Evolutionary conservation across 108 stramenopile genomes (phyloP).

Genomic region (Seminavis robusta): DNA sequence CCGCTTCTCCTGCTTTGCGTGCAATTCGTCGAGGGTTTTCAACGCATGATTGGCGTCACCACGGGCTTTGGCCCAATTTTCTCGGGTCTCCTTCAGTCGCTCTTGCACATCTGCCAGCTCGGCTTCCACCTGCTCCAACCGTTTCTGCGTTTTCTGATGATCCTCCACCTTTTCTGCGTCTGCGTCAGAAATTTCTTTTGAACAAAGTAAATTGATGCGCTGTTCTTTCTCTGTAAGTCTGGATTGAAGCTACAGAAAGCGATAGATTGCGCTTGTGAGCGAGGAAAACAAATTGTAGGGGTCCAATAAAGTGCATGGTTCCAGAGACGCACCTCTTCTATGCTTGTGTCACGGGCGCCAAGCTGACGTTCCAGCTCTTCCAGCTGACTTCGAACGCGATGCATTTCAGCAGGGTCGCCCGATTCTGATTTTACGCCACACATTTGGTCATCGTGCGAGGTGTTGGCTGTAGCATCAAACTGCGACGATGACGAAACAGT

Average conservation of each 20-base stretch:
- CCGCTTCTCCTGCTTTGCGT: constrained; percentile 59
- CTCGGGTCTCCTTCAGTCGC: constrained; percentile 28
- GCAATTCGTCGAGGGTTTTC: constrained; percentile 63
- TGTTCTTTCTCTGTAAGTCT: constrained; percentile 53
- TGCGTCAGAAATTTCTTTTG: constrained; percentile 31
- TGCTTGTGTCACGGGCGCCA: constrained; percentile 54
- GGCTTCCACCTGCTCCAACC: constrained; percentile 42
- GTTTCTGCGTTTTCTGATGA: constrained; percentile 40
- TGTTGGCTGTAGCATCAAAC: too few relatives aligned
- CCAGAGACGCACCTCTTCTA: constrained; percentile 54
- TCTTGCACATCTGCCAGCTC: constrained; percentile 35
- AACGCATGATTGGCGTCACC: constrained; percentile 60
- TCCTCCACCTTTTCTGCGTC: constrained; percentile 33
- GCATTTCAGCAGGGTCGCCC: constrained; percentile 37
- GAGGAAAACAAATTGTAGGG: background rate
- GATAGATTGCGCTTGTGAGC: background rate
- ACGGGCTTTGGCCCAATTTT: constrained; percentile 59
- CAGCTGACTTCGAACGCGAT: constrained; percentile 46
- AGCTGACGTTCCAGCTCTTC: constrained; percentile 57
- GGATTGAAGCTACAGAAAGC: constrained; percentile 34
- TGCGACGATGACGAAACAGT: too few relatives aligned
- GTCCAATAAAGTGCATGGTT: background rate
- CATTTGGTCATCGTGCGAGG: too few relatives aligned
- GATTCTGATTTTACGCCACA: too few relatives aligned
- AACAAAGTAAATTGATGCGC: constrained; percentile 53